These are phyloP conservation scores for Blastobotrys malaysiensis DNA, from an alignment of 1,139 yeast species.

Conservation along the genomic window DNA sequence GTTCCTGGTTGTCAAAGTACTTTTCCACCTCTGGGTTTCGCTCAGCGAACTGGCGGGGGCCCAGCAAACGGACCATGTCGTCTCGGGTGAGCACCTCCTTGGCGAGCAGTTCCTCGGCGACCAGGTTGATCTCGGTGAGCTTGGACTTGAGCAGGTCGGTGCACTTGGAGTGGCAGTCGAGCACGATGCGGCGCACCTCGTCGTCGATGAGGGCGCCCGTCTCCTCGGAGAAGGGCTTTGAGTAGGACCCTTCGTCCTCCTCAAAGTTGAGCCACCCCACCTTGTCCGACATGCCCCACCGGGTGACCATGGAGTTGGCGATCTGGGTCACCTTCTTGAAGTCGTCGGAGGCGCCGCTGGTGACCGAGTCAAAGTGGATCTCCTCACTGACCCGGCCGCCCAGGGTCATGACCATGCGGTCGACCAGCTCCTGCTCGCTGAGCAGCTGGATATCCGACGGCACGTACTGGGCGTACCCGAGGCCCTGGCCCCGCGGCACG, in stretches of 20 bases:
- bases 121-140: conserved; percentile 65
- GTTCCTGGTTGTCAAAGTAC: conserved; percentile 39
- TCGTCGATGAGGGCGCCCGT: conserved; percentile 75
- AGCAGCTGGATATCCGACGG: conserved; percentile 89
- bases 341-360: conserved; percentile 95
- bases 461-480: conserved; percentile 96
- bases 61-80: conserved; percentile 81
- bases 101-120: conserved; percentile 75
- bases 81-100: conserved; percentile 87
- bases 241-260: conserved; percentile 48
- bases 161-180: conserved; percentile 70
- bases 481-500: conserved; percentile 92
- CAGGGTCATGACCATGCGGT: conserved; percentile 91
- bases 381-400: conserved; percentile 98
- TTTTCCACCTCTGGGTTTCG: conserved; percentile 91
- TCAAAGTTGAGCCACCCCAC: conserved; percentile 82
- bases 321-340: conserved; percentile 90
- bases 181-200: conserved; percentile 78
- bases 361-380: conserved; percentile 79
- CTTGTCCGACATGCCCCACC: conserved; percentile 83
- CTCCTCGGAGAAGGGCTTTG: conserved; percentile 87
- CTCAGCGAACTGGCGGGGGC: conserved; percentile 83
- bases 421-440: conserved; percentile 69
- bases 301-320: conserved; percentile 88
- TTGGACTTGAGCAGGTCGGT: conserved; percentile 58